Percentiles rank a stretch among this genome's conserved stretches.
Evolutionary conservation across 805 yeast species (phyloP).

Genomic region (Komagataella pseudopastoris): DNA sequence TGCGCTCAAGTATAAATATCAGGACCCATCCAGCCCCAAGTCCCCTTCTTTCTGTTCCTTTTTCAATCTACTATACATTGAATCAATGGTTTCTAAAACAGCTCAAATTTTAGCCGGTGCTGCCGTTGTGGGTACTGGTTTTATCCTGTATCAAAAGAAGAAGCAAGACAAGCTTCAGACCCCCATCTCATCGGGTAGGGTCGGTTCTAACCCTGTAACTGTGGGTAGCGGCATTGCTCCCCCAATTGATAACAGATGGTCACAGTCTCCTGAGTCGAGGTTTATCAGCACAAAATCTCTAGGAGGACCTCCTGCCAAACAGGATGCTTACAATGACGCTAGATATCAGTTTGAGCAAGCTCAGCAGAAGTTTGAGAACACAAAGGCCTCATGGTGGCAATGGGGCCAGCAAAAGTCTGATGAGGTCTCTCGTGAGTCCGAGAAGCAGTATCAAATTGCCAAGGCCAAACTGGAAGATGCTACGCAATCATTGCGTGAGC

Average conservation of each 20-base stretch:
- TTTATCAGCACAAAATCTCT: not conserved
- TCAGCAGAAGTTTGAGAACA: conserved; percentile 17
- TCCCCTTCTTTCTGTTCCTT: not conserved
- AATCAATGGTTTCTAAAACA: conserved; percentile 1
- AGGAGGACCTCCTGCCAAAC: not conserved
- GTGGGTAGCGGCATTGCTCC: not conserved
- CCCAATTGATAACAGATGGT: conserved; percentile 1
- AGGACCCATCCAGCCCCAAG: not conserved
- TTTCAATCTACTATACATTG: not conserved
- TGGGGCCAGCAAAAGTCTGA: conserved; percentile 23
- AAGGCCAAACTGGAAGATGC: conserved; percentile 4
- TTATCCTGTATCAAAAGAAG: conserved; percentile 4
- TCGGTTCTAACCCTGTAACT: not conserved
- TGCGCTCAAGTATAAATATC: not conserved
- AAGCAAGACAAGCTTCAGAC: not conserved
- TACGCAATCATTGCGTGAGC: conserved; percentile 6
- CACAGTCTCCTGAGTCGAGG: conserved; percentile 1
- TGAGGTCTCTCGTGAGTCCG: conserved; percentile 18
- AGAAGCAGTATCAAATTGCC: conserved; percentile 16
- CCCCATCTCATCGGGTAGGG: conserved; percentile 1
- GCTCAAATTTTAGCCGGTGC: conserved; percentile 3
- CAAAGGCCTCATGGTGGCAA: conserved; percentile 21
- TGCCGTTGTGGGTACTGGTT: conserved; percentile 7
- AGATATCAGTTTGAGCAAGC: conserved; percentile 15
- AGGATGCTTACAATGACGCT: conserved; percentile 14